Evolutionary conservation across 2,329 filamentous ascomycete species (phyloP), one percentile per base, ranked within the genome.

Genomic region (Calonectria hongkongensis): DNA sequence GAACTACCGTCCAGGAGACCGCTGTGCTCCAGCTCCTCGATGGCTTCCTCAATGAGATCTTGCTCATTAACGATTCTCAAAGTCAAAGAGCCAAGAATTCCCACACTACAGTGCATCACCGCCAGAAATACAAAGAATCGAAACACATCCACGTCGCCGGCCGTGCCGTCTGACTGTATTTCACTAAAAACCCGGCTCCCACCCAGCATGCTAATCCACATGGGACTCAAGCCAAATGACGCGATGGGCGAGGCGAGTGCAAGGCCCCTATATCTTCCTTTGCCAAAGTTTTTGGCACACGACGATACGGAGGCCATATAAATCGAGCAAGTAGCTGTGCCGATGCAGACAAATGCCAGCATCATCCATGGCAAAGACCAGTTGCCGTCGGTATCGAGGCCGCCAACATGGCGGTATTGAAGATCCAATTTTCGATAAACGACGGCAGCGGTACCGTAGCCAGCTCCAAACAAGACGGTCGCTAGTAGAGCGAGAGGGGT

Each of bases 251-350:
- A 89, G 1, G 96, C 96, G 68, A 99, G 88, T 73, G 97, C 96
- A 64, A 99, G 86, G 0, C 97, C 97, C 79, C 96, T 94, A 80
- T 97, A 93, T 80, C 93, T 94, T 4, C 95, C 95, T 73, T 94
- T 92, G 62, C 96, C 96, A 85, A 98, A 99, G 85, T 98, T 99
- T 91, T 99, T 99, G 43, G 97, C 97, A 81, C 95, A 98, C 0
- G 96, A 98, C 8, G 96, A 96, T n/a, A 99, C 93, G 2, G 95
- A 93, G 64, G 93, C 91, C 69, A 98, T 88, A 83, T 98, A 99
- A 92, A 98, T 95, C 83, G 91, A 92, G 76, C 94, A 94, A 0
- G 96, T 98, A 6, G 92, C 96, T 74, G 93, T 89, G 2, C 97
- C 97, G 71, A 99, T 92, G 65, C 90, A 89, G 58, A 96, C 88